phyloP scores from a whole-genome alignment of 306 rosid species.

The Gleditsia sinensis region DNA sequence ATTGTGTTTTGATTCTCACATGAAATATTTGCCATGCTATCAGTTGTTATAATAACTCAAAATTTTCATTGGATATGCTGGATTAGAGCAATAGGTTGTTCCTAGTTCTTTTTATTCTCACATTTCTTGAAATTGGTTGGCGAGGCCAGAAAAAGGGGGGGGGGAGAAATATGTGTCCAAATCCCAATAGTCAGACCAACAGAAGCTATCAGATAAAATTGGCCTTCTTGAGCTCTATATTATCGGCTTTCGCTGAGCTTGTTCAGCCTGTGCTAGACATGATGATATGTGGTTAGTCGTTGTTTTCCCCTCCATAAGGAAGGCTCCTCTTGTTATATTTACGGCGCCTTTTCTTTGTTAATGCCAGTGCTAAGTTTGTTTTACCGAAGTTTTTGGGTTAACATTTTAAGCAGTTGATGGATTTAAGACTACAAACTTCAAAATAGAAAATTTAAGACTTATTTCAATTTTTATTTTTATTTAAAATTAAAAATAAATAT shows the following conservation, averaged over 20 bases:
- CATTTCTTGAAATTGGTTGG: neutral
- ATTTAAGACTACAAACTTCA: neutral
- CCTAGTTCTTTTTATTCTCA: neutral
- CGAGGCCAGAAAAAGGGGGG: neutral
- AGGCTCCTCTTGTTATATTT: conserved; percentile 8
- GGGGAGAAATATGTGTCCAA: conserved; percentile 6
- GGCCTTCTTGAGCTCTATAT: neutral
- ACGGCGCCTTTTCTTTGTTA: neutral
- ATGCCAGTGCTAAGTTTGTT: neutral
- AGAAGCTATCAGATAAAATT: conserved; percentile 6
- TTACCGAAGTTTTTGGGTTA: neutral
- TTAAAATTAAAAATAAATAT: no score
- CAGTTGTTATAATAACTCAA: no score
- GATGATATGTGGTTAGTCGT: neutral
- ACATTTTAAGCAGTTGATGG: neutral
- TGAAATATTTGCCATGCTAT: neutral
- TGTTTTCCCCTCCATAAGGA: neutral
- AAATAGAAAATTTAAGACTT: neutral
- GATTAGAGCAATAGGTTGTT: neutral
- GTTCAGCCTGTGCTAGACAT: neutral
- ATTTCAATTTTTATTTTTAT: no score
- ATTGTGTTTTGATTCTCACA: neutral
- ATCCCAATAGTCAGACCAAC: neutral
- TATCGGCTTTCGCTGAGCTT: neutral
- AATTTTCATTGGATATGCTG: no score